phyloP scores from a whole-genome alignment of 306 rosid genomes.

The Glycine latifolia region DNA sequence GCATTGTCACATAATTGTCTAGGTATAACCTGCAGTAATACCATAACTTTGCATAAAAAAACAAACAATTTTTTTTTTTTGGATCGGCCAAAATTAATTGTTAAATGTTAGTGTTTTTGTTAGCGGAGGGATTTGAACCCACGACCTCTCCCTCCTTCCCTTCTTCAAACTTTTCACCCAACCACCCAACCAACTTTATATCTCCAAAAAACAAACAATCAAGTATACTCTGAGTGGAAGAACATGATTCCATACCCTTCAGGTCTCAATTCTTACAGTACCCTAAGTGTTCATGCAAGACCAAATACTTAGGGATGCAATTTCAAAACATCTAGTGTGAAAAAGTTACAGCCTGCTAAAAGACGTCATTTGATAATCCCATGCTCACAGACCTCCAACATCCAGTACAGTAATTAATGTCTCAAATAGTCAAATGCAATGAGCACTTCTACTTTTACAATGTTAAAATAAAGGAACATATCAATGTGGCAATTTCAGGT shows the following conservation, averaged over 20 bases:
- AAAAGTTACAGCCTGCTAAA: conserved; percentile 15
- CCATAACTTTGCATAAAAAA: conserved; percentile 32
- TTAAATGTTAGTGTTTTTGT: too few species aligned
- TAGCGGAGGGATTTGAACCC: too few species aligned
- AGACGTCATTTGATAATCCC: background rate
- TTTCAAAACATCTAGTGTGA: background rate
- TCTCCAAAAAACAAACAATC: too few species aligned
- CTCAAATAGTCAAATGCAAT: too few species aligned
- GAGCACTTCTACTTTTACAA: too few species aligned
- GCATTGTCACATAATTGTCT: conserved; percentile 98
- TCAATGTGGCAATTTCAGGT: background rate
- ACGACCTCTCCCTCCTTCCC: too few species aligned
- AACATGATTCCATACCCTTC: conserved; percentile 8
- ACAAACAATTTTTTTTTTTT: too few species aligned
- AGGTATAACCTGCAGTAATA: conserved; percentile 82
- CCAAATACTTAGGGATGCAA: background rate
- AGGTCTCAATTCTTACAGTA: conserved; percentile 7
- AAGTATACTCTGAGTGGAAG: background rate
- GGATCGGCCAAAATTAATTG: too few species aligned
- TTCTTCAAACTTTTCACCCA: too few species aligned
- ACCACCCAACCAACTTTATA: too few species aligned
- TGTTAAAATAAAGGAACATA: too few species aligned
- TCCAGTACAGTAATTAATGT: background rate
- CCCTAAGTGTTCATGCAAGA: conserved; percentile 24
- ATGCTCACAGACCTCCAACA: background rate